Percentiles rank a stretch among this genome's conserved stretches.
Evolutionary conservation across 2,329 filamentous ascomycete species (phyloP).

Genomic region (Aspergillus sp.): DNA sequence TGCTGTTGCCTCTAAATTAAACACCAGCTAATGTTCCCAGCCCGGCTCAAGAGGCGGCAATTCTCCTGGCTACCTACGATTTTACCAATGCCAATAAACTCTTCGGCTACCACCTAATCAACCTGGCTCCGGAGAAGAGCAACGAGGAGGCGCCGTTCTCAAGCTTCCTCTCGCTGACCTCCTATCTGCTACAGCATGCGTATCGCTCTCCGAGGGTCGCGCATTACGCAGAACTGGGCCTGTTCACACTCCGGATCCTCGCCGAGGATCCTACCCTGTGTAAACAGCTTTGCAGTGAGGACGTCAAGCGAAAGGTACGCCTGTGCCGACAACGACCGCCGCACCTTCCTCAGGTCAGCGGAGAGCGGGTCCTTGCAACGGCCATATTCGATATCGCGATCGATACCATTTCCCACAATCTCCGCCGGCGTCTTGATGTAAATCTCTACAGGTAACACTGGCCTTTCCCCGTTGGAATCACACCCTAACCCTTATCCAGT

Average conservation of each 20-base stretch:
- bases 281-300: slow-evolving; percentile 74
- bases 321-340: slow-evolving; percentile 85
- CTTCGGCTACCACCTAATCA: slow-evolving; percentile 78
- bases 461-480: no score
- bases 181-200: slow-evolving; percentile 88
- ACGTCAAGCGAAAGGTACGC: slow-evolving; percentile 63
- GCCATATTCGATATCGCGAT: slow-evolving; percentile 77
- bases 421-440: slow-evolving; percentile 74
- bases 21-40: slow-evolving; percentile 38
- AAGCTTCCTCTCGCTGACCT: slow-evolving; percentile 76
- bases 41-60: slow-evolving; percentile 67
- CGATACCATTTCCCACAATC: slow-evolving; percentile 88
- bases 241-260: slow-evolving; percentile 76
- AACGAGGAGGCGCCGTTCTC: slow-evolving; percentile 65
- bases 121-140: slow-evolving; percentile 50
- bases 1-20: slow-evolving; percentile 6
- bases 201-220: slow-evolving; percentile 70
- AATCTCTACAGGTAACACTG: slow-evolving; percentile 66
- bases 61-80: slow-evolving; percentile 81
- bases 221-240: slow-evolving; percentile 73
- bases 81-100: slow-evolving; percentile 92
- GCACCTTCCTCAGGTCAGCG: slow-evolving; percentile 64
- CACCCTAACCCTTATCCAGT: slow-evolving; percentile 19
- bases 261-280: slow-evolving; percentile 76
- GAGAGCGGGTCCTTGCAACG: slow-evolving; percentile 64